Evolutionary conservation across 495 filamentous ascomycete genomes (phyloP).

Genomic region (Usnea hakonensis): DNA sequence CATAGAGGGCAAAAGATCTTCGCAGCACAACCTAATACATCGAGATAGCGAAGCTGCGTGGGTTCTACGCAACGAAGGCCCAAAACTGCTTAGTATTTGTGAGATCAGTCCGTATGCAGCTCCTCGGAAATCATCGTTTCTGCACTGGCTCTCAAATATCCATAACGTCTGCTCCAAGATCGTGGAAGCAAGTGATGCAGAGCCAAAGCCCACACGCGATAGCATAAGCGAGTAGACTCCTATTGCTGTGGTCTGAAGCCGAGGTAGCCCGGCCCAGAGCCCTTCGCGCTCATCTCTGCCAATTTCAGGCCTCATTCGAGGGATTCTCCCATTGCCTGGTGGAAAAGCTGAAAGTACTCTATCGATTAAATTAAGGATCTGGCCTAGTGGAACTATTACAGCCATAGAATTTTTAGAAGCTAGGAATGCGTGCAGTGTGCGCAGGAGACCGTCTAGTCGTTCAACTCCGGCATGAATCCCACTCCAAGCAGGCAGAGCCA

Average conservation of each 20-base stretch:
- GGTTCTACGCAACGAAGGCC: constrained; percentile 55
- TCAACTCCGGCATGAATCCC: constrained; percentile 65
- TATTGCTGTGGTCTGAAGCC: constrained; percentile 62
- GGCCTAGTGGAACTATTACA: constrained; percentile 56
- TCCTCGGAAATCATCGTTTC: constrained; percentile 48
- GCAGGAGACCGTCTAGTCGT: constrained; percentile 54
- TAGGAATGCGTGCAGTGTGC: constrained; percentile 48
- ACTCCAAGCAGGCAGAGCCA: constrained; percentile 58
- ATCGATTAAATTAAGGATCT: constrained; percentile 55
- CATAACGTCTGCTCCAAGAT: constrained; percentile 61
- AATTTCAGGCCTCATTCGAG: constrained; percentile 57
- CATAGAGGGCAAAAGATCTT: constrained; percentile 50
- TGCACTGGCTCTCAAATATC: constrained; percentile 56
- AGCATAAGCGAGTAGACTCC: constrained; percentile 47
- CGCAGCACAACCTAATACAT: constrained; percentile 54
- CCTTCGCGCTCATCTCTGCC: constrained; percentile 69
- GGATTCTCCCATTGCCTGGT: constrained; percentile 34
- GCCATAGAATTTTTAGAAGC: constrained; percentile 48
- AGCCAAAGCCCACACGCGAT: constrained; percentile 44
- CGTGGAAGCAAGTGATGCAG: constrained; percentile 47
- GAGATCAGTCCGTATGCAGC: constrained; percentile 51
- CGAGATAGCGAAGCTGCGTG: constrained; percentile 48
- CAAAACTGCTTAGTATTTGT: constrained; percentile 51
- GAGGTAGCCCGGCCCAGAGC: constrained; percentile 61
- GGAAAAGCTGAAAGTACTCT: constrained; percentile 60